phyloP scores from a whole-genome alignment of 1,284 basidiomycete species.

The Puccinia polysora region DNA sequence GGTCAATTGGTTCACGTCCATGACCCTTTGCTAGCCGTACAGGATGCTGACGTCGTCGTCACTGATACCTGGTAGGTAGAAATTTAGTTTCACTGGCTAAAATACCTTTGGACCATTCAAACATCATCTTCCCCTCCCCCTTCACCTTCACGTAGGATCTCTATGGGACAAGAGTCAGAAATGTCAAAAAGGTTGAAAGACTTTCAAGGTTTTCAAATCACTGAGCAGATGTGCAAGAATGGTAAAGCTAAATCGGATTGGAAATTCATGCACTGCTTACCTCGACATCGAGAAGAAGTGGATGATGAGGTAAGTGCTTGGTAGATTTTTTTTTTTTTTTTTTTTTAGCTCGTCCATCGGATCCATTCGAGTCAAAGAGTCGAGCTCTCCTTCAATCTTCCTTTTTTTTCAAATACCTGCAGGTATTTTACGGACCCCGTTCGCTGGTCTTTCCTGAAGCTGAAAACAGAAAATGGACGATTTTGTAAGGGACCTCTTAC shows the following conservation, averaged over 20 bases:
- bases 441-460: slow-evolving; percentile 53
- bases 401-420: neutral
- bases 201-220: slow-evolving; percentile 90
- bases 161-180: slow-evolving; percentile 96
- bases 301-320: slow-evolving; percentile 65
- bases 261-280: slow-evolving; percentile 95
- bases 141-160: slow-evolving; percentile 65
- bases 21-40: slow-evolving; percentile 78
- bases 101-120: neutral
- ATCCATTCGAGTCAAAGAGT: neutral
- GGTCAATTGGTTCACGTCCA: slow-evolving; percentile 66
- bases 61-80: slow-evolving; percentile 82
- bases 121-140: neutral
- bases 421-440: slow-evolving; percentile 51
- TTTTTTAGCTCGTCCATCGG: neutral
- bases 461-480: slow-evolving; percentile 54
- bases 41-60: slow-evolving; percentile 84
- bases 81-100: too few relatives aligned
- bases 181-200: slow-evolving; percentile 80
- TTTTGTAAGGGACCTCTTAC: slow-evolving; percentile 46
- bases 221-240: slow-evolving; percentile 60
- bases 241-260: slow-evolving; percentile 80
- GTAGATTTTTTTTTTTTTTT: neutral
- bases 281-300: slow-evolving; percentile 86
- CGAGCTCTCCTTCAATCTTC: neutral